Percentiles rank a stretch among this genome's conserved stretches.
These are phyloP conservation scores for Fraxinus sp. DNA, from an alignment of 305 asterid genomes.

Conservation along the genomic window DNA sequence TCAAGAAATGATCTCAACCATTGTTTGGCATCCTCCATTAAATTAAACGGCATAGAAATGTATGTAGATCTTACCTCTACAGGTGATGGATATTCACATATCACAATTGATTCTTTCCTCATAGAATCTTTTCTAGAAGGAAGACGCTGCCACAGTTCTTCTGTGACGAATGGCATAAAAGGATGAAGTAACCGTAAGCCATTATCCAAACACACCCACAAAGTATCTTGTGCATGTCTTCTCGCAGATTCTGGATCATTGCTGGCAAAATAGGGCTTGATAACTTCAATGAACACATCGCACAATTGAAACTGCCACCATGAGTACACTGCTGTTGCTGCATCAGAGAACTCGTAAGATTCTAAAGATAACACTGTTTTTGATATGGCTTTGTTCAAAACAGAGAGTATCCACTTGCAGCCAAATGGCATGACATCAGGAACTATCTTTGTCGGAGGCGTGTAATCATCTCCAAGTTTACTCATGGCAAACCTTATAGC, in stretches of 20 bases:
- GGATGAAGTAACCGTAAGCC: constrained; percentile 90
- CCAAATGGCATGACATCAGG: constrained; percentile 69
- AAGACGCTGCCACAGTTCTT: constrained; percentile 96
- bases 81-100: constrained; percentile 73
- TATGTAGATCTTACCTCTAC: constrained; percentile 50
- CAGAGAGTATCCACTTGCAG: constrained; percentile 96
- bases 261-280: constrained; percentile 72
- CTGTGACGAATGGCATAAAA: constrained; percentile 91
- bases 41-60: neutral
- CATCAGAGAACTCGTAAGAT: constrained; percentile 81
- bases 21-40: neutral
- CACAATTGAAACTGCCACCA: constrained; percentile 93
- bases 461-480: constrained; percentile 88
- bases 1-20: neutral
- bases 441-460: constrained; percentile 58
- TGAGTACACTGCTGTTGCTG: constrained; percentile 70
- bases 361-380: constrained; percentile 64
- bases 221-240: constrained; percentile 69
- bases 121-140: constrained; percentile 54
- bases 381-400: constrained; percentile 77
- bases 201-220: constrained; percentile 87
- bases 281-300: constrained; percentile 88
- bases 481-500: constrained; percentile 93
- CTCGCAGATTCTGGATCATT: constrained; percentile 49
- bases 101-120: constrained; percentile 77